Evolutionary conservation across 2,329 filamentous ascomycete genomes (phyloP), one percentile per base, ranked within the genome.

Genomic region (Xylaria sp.): DNA sequence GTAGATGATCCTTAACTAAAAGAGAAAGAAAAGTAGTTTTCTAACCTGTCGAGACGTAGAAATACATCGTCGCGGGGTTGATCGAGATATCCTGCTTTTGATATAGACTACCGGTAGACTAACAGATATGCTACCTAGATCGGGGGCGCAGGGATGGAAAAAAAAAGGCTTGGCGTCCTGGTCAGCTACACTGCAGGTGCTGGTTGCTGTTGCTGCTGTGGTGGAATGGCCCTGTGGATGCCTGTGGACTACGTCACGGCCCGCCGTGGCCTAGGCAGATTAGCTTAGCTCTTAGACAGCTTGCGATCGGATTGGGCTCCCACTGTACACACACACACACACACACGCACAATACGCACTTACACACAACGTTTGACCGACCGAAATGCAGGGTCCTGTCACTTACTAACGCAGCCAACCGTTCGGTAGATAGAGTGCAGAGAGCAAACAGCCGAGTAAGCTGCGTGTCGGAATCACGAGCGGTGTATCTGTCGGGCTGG

Each of bases 31-130:
- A 32, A 4, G 6, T 5, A 18, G 5, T 35, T 9, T n/a, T 66
- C 75, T 75, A 74, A 77, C 75, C 75, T 74, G 76, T 75, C 47
- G 76, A 75, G 66, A 73, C 70, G 68, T 77, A 77, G 64, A 73
- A 74, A 68, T 70, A 77, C 75, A 77, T 78, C 57, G 55, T 69
- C 54, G 69, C 40, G 67, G 71, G 73, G 59, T n/a, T 6, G 40
- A 44, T 42, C 29, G 66, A 65, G 65, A 62, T 69, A 65, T 73
- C 65, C 71, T 73, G 69, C 69, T 74, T 72, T 71, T 74, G 67
- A 72, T 73, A 75, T 73, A 73, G 54, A 55, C 62, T 51, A 65
- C 57, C 40, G 23, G 16, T 55, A 54, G 16, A 60, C 54, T 53
- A n/a, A 63, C 59, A 55, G 48, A 59, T 35, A 55, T 40, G 58